Evolutionary conservation across 2,329 filamentous ascomycete genomes (phyloP).

Genomic region (Bisporella sp.): DNA sequence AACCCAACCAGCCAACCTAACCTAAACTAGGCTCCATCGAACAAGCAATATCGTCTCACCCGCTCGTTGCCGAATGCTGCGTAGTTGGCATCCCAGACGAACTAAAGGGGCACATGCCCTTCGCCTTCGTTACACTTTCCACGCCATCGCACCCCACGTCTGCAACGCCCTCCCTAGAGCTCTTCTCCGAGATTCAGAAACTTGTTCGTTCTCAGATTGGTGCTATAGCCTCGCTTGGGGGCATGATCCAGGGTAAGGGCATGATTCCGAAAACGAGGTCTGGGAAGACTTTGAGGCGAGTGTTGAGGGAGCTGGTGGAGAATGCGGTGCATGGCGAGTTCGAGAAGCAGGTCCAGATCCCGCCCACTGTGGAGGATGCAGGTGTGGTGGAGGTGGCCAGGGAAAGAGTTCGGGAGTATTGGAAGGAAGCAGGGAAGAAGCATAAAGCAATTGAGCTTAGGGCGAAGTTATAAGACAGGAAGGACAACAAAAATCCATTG

Average conservation of each 20-base stretch:
- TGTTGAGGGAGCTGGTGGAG: conserved; percentile 77
- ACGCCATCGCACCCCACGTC: conserved; percentile 43
- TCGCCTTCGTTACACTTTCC: conserved; percentile 72
- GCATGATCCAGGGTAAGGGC: conserved; percentile 74
- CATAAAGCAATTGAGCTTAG: conserved; percentile 27
- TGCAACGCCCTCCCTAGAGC: conserved; percentile 39
- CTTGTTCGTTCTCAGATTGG: conserved; percentile 77
- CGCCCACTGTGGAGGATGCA: conserved; percentile 79
- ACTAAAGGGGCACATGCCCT: conserved; percentile 85
- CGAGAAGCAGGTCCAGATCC: conserved; percentile 64
- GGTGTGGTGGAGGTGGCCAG: conserved; percentile 69
- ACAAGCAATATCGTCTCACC: conserved; percentile 80
- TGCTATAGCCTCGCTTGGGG: conserved; percentile 77
- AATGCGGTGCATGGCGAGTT: conserved; percentile 70
- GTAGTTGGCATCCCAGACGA: conserved; percentile 80
- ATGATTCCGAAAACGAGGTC: conserved; percentile 90
- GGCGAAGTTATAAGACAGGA: conserved; percentile 38
- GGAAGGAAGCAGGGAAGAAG: conserved; percentile 37
- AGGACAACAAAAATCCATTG: not conserved
- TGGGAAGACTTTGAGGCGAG: conserved; percentile 83
- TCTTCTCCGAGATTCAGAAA: conserved; percentile 58
- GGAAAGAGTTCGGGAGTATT: conserved; percentile 68
- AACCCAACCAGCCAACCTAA: conserved; percentile 3
- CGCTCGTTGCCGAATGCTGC: conserved; percentile 72
- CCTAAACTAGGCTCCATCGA: conserved; percentile 65